These are phyloP conservation scores for Colletotrichum sp. DNA, from an alignment of 2,329 filamentous ascomycete species.

Conservation along the genomic window DNA sequence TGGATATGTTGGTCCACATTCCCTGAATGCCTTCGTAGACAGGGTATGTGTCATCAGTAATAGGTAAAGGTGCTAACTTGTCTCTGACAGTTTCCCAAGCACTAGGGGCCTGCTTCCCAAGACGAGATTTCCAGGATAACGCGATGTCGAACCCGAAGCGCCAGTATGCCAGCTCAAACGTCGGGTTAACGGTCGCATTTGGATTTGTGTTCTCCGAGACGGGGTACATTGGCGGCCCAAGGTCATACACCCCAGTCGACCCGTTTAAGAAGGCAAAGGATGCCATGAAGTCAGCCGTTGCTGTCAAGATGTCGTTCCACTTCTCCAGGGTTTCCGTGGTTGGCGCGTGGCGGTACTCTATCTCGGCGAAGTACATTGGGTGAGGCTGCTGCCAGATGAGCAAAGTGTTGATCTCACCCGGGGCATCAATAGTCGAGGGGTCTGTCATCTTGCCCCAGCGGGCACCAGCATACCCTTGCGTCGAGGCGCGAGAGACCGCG, in stretches of 20 bases:
- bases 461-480: constrained; percentile 49
- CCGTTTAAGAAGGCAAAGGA: constrained; percentile 61
- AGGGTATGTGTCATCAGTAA: constrained; percentile 54
- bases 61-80: constrained; percentile 58
- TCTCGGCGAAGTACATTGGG: constrained; percentile 63
- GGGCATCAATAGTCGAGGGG: constrained; percentile 57
- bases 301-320: constrained; percentile 58
- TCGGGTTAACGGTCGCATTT: constrained; percentile 60
- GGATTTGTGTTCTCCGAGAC: constrained; percentile 63
- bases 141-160: constrained; percentile 63
- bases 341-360: constrained; percentile 54
- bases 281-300: constrained; percentile 64
- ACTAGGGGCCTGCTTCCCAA: constrained; percentile 44
- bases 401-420: constrained; percentile 65
- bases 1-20: constrained; percentile 46
- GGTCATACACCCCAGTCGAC: constrained; percentile 55
- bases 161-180: constrained; percentile 68
- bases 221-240: constrained; percentile 50
- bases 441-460: constrained; percentile 46
- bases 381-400: constrained; percentile 70
- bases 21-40: constrained; percentile 54
- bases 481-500: constrained; percentile 38
- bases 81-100: constrained; percentile 54
- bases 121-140: constrained; percentile 54
- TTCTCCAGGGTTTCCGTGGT: constrained; percentile 46